Base-by-base conservation (phyloP, 2,329 filamentous ascomycete genomes). In the Chrysosporium queenslandicum region DNA sequence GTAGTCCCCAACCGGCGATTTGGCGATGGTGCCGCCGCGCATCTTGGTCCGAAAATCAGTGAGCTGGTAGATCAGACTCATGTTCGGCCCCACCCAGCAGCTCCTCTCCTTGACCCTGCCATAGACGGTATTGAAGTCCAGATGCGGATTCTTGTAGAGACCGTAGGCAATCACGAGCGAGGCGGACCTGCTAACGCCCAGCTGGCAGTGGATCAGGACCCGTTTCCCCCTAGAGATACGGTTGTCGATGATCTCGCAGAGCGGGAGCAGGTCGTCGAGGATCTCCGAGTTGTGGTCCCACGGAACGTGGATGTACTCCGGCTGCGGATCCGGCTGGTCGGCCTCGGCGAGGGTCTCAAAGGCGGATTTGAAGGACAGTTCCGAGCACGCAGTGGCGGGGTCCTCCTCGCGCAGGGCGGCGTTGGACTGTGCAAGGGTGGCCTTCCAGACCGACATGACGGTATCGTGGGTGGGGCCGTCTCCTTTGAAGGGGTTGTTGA, bases 211-310 rank as follows among this genome's bases (percentile, higher is more conserved):
- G 2, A 83, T 71, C 7, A 83, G 69, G 2, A 83, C 76, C n/a
- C 74, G 75, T 63, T 82, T 82, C 16, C 76, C 74, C 55, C 78
- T 66, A 30, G 72, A 65, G 8, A 82, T 73, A 41, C 77, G 72
- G 30, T 79, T 76, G 53, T 83, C 80, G 57, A 83, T 81, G 14
- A 81, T 65, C 58, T 79, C 77, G 59, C 81, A 81, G 7, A 83
- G 65, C 11, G 73, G 74, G 52, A 76, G 71, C 9, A 83, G 66
- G 61, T 83, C 80, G 27, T 81, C 78, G 7, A 83, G 73, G 48
- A 83, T 82, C 58, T 83, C 81, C 11, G 80, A 82, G 61, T 83
- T 83, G 64, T 83, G 80, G 58, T 83, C 80, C 80, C 80, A 83
- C 7, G 74, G 74, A 49, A 83, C 77, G 61, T 83, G 80, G 23